These are phyloP conservation scores for Leccinum olivaceopallidum DNA, from an alignment of 768 basidiomycete genomes.

Conservation along the genomic window DNA sequence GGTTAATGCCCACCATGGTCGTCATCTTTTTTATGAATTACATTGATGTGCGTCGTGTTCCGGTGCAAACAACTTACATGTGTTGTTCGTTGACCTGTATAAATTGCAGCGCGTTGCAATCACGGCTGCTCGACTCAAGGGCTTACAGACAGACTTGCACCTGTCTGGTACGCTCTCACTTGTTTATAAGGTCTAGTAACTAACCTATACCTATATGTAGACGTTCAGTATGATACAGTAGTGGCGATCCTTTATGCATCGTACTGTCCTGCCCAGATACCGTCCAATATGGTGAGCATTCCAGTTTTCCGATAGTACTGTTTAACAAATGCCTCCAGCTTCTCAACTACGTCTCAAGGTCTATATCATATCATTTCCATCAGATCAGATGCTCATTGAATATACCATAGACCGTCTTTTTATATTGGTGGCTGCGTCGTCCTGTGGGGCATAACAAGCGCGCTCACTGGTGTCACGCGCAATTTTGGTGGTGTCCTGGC, in stretches of 20 bases:
- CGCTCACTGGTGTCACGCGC: neutral
- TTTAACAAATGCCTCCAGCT: neutral
- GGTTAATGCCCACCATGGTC: neutral
- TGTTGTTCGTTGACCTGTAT: neutral
- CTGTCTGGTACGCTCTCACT: neutral
- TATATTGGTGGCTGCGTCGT: neutral
- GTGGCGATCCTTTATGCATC: constrained; percentile 1
- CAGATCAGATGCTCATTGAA: neutral
- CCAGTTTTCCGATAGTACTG: neutral
- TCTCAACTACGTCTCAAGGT: neutral
- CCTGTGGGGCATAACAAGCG: neutral
- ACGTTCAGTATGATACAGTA: neutral
- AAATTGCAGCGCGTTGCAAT: constrained; percentile 1
- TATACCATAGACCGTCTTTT: neutral
- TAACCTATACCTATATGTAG: neutral
- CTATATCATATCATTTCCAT: neutral
- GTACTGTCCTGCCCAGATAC: constrained; percentile 1
- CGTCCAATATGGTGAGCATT: neutral
- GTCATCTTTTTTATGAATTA: constrained; percentile 5
- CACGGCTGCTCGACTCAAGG: constrained; percentile 1
- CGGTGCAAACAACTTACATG: neutral
- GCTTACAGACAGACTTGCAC: neutral
- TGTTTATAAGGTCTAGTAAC: neutral
- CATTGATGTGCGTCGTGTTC: constrained; percentile 2
- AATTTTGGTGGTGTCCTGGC: neutral